Evolutionary conservation across 208 protist species (phyloP), one percentile per base, ranked within the genome.

Genomic region (Balamuthia mandrillaris): DNA sequence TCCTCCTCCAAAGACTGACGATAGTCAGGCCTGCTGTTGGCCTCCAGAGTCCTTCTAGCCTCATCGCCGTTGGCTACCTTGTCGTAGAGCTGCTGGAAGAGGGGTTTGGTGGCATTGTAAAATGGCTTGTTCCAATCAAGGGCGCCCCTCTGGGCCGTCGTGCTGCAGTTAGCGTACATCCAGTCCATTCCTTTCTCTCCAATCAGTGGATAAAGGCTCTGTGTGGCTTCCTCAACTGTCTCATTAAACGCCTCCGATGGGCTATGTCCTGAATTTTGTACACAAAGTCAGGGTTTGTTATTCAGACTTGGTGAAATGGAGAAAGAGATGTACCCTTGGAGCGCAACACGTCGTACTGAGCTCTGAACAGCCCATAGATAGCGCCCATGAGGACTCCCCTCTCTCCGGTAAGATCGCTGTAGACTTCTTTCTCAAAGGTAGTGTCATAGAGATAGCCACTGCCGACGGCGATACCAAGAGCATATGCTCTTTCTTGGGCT

Each of bases 131-230:
- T 27, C 89, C 89, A 92, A 47, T 92, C 89, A 10, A 92, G 72
- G 75, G 89, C 89, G 33, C 89, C 89, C 33, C 89, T 65, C 70
- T 92, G 89, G 10, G 89, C 89, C 21, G 89, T 92, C 16, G 89
- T 89, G 63, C 56, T 85, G 86, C 89, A 92, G 84, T 92, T 92
- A 58, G 89, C 84, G 81, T 90, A 92, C 89, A 92, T 92, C 89
- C 89, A 92, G 75, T 92, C 89, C 89, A 92, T 92, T 27, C 89
- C 89, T 18, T 91, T 92, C n/a, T 92, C 51, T 10, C 31, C 88
- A n/a, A 92, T 85, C 1, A 92, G 88, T 18, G 89, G 89, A 49
- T 92, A 92, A 4, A 92, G 79, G 77, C 74, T 88, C 35, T 88
- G 88, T 21, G 88, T 88, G 44, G 89, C 89, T 41, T 92, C 89